Conservation (phyloP, 371 early-diverging fungal genomes). For the Syncephalis fuscata region DNA sequence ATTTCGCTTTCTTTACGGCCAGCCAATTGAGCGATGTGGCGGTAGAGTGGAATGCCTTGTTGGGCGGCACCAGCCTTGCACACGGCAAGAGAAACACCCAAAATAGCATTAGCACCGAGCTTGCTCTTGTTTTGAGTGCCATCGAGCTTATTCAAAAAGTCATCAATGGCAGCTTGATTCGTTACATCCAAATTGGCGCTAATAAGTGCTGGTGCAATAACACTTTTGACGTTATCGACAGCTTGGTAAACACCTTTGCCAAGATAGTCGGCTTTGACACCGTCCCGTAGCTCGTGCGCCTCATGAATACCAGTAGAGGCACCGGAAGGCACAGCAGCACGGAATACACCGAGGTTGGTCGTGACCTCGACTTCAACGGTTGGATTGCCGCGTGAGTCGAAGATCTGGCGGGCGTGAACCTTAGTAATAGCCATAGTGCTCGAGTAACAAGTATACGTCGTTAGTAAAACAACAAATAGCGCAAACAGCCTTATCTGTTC, state of each 20-base stretch:
- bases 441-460: too few relatives aligned
- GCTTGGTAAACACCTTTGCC: slow-evolving; percentile 95
- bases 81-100: slow-evolving; percentile 94
- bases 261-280: slow-evolving; percentile 63
- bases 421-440: slow-evolving; percentile 37
- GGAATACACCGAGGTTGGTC: slow-evolving; percentile 73
- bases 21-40: slow-evolving; percentile 80
- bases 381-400: slow-evolving; percentile 98
- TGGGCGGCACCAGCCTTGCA: slow-evolving; percentile 90
- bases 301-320: slow-evolving; percentile 98
- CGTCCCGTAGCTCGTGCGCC: slow-evolving; percentile 93
- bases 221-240: slow-evolving; percentile 79
- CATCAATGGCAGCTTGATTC: slow-evolving; percentile 82
- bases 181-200: slow-evolving; percentile 49
- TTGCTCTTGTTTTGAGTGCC: slow-evolving; percentile 90
- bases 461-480: too few relatives aligned
- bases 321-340: slow-evolving; percentile 96
- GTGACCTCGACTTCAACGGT: slow-evolving; percentile 97
- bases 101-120: slow-evolving; percentile 97
- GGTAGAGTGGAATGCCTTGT: slow-evolving; percentile 79
- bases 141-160: slow-evolving; percentile 79
- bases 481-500: too few relatives aligned
- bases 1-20: slow-evolving; percentile 52
- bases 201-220: slow-evolving; percentile 72
- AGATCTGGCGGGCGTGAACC: slow-evolving; percentile 95